Percentiles rank a stretch among this genome's conserved stretches.
phyloP scores from a whole-genome alignment of 140 eudicot species.

The Anethum foeniculum region DNA sequence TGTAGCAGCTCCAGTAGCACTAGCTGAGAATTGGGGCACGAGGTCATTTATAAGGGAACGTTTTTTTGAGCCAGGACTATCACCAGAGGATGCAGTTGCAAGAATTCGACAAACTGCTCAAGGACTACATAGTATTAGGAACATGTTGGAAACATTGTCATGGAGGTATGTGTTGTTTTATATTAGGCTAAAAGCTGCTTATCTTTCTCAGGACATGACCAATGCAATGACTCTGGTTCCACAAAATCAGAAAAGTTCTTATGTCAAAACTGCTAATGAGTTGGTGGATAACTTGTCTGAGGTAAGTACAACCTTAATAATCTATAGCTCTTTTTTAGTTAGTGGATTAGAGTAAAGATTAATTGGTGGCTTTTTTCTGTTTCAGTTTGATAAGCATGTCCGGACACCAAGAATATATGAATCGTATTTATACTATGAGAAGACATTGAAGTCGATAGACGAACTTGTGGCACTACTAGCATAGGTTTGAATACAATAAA shows the following conservation, averaged over 20 bases:
- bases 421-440: conserved; percentile 76
- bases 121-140: conserved; percentile 66
- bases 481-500: conserved; percentile 3
- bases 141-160: conserved; percentile 76
- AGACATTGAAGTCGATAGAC: conserved; percentile 76
- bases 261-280: conserved; percentile 66
- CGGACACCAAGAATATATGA: conserved; percentile 77
- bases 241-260: conserved; percentile 27
- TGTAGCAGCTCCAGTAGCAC: conserved; percentile 31
- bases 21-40: conserved; percentile 68
- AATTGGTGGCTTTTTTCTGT: conserved; percentile 4
- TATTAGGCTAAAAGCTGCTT: conserved; percentile 61
- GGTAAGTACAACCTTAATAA: conserved; percentile 27
- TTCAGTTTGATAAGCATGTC: conserved; percentile 65
- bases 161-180: conserved; percentile 91
- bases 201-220: conserved; percentile 65
- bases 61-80: conserved; percentile 68
- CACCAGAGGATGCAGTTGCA: conserved; percentile 76
- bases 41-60: conserved; percentile 51
- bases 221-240: conserved; percentile 61
- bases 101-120: conserved; percentile 70
- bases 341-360: neutral
- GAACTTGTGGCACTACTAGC: conserved; percentile 63
- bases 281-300: conserved; percentile 80
- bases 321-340: neutral